Base-by-base conservation (phyloP, 345 rosid species). In the Anastatica hierochuntica region DNA sequence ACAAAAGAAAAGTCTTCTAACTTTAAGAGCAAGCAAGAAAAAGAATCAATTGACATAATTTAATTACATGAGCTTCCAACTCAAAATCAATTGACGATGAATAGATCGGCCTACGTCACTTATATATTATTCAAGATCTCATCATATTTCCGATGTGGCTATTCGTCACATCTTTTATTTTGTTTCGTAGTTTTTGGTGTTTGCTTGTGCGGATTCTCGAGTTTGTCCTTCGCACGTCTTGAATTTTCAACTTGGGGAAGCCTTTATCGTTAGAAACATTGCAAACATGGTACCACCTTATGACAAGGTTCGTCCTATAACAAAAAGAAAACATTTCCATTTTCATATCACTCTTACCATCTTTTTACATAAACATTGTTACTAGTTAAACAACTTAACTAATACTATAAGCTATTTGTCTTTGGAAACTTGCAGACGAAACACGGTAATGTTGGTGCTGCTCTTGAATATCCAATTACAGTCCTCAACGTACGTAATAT, bases 171-270 rank as follows among this genome's bases (percentile, higher is more conserved):
- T n/a, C n/a, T n/a, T n/a, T n/a, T n/a, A 8, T n/a, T 1, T 24
- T 35, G 10, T 6, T 18, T 9, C 68, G 77, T 83, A 88, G 98
- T 92, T 81, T 76, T 0, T 92, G 80, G 94, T 92, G 30, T 88
- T 92, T 58, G 98, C 98, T 13, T 92, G 97, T 84, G 85, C 98
- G 38, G 98, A 92, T 71, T 92, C 97, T 9, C 71, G 98, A 41
- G 97, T 92, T 17, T 83, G 95, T 68, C 98, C 98, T 1, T 88
- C 97, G 8, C 95, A 92, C 18, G 50, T 85, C 69, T 82, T 92
- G 40, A 67, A 88, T 66, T 92, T 92, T 51, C 88, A 92, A 72
- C 98, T 80, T 12, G 98, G 98, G 24, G 98, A 92, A 71, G 98
- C 98, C 12, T 92, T 92, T 49, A 37, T 88, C 72, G 97, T 92